A percentile compares a stretch with the other conserved stretches of the same genome.
phyloP scores from a whole-genome alignment of 208 protist genomes.

The Crithidia fasciculata region DNA sequence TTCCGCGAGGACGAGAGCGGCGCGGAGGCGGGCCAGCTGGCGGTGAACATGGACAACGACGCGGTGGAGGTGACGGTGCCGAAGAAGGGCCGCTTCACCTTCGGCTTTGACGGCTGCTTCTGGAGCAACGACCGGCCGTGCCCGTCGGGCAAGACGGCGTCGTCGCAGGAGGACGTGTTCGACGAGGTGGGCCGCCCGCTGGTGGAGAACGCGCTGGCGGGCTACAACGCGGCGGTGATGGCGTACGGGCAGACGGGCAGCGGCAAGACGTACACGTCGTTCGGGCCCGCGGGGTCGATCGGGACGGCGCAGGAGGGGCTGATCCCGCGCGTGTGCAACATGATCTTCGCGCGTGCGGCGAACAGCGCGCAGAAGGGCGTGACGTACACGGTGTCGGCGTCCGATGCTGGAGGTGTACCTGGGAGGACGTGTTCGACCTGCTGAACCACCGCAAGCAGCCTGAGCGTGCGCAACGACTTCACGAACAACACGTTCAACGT shows the following conservation, averaged over 20 bases:
- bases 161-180: constrained; percentile 89
- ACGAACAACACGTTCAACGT: constrained; percentile 88
- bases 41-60: constrained; percentile 71
- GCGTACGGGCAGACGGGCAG: constrained; percentile 90
- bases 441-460: constrained; percentile 82
- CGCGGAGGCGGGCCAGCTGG: constrained; percentile 45
- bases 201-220: constrained; percentile 88
- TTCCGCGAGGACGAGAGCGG: constrained; percentile 54
- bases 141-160: constrained; percentile 44
- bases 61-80: constrained; percentile 73
- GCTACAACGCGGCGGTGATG: constrained; percentile 89
- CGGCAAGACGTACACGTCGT: constrained; percentile 88
- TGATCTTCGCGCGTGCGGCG: constrained; percentile 74
- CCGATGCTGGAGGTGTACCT: constrained; percentile 97
- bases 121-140: constrained; percentile 82
- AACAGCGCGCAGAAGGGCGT: constrained; percentile 68
- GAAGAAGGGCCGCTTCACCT: constrained; percentile 78
- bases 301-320: constrained; percentile 72
- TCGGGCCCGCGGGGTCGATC: constrained; percentile 65
- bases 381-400: constrained; percentile 64
- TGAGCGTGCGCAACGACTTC: constrained; percentile 91
- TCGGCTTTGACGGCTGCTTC: constrained; percentile 94
- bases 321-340: constrained; percentile 84
- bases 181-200: constrained; percentile 86
- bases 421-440: constrained; percentile 94